Percentiles rank a stretch among this genome's conserved stretches.
phyloP scores from a whole-genome alignment of 768 basidiomycete genomes.

The Clavulina sp. region DNA sequence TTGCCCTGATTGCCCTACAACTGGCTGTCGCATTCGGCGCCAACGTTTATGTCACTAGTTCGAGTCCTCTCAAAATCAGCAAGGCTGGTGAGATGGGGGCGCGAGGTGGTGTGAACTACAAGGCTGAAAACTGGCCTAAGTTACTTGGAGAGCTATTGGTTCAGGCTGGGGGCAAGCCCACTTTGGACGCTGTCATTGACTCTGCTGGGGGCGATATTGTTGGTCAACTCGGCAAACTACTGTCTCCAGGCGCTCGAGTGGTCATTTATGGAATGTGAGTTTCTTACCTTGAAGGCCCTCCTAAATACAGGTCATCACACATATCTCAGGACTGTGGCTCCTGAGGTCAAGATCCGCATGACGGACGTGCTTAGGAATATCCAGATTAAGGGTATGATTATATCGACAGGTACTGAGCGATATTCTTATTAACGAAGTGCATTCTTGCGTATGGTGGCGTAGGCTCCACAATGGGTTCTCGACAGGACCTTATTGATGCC shows the following conservation, averaged over 20 bases:
- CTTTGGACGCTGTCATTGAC: slow-evolving; percentile 47
- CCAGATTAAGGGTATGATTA: slow-evolving; percentile 50
- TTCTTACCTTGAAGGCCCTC: background rate
- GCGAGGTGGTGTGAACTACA: slow-evolving; percentile 61
- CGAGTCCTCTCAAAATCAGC: slow-evolving; percentile 47
- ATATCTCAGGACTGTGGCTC: slow-evolving; percentile 37
- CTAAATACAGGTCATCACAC: background rate
- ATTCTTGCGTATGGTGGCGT: no score
- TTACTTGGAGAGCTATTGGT: slow-evolving; percentile 29
- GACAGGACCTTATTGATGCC: slow-evolving; percentile 51
- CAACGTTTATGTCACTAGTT: slow-evolving; percentile 68
- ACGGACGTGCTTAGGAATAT: slow-evolving; percentile 62
- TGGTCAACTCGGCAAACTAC: slow-evolving; percentile 27
- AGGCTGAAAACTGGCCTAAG: slow-evolving; percentile 34
- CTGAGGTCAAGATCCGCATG: slow-evolving; percentile 53
- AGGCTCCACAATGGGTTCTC: slow-evolving; percentile 80
- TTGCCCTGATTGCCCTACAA: slow-evolving; percentile 61
- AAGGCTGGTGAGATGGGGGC: slow-evolving; percentile 54
- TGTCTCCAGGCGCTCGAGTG: slow-evolving; percentile 41
- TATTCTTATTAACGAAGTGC: no score
- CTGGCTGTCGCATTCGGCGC: slow-evolving; percentile 58
- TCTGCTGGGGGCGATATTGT: slow-evolving; percentile 53
- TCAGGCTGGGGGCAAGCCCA: slow-evolving; percentile 15
- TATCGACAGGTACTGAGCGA: no score
- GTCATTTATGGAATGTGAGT: slow-evolving; percentile 52